Evolutionary conservation across 2,329 filamentous ascomycete species (phyloP), one percentile per base, ranked within the genome.

Genomic region (Arthrobotrys iridis): DNA sequence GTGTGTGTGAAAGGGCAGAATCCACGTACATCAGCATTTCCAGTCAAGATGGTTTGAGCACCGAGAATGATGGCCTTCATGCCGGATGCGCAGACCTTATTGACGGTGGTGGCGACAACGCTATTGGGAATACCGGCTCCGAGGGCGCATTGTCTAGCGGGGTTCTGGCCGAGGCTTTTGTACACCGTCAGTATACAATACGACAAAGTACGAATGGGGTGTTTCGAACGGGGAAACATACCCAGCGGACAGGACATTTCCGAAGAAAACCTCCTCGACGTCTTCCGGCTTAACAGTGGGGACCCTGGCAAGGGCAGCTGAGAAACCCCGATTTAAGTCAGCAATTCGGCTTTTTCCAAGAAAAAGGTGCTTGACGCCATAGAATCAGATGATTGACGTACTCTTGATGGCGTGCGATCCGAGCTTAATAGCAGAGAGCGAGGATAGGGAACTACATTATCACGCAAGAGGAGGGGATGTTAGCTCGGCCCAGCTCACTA

Each of bases 1-100:
- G 35, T 26, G 30, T 62, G n/a, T n/a, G 6, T 11, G n/a, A 2
- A 55, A 18, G 15, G 35, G 28, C 7, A 24, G 11, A n/a, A 22
- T 35, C n/a, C n/a, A 45, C 63, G 46, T 73, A 78, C 77, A 79
- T 92, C 90, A 78, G 94, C 94, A 82, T 93, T 97, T 79, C 95
- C 94, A 63, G 93, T 96, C 83, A 98, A 93, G 85, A 99, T 99
- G 80, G 94, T 97, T 84, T 98, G 95, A 59, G 94, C 92, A 79
- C 91, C 95, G 76, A 99, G 87, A 78, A 97, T 93, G 81, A 99
- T 90, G 79, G 95, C 92, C 87, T 99, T 99, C 82, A 97, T 86
- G 46, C 91, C 90, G 7, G 93, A 97, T 78, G 95, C 95, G 87
- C 95, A 99, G 82, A 99, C 95, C 86, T 99, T 99, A 90, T 99